phyloP scores from a whole-genome alignment of 148 eudicot species.

The Spergularia bocconei region DNA sequence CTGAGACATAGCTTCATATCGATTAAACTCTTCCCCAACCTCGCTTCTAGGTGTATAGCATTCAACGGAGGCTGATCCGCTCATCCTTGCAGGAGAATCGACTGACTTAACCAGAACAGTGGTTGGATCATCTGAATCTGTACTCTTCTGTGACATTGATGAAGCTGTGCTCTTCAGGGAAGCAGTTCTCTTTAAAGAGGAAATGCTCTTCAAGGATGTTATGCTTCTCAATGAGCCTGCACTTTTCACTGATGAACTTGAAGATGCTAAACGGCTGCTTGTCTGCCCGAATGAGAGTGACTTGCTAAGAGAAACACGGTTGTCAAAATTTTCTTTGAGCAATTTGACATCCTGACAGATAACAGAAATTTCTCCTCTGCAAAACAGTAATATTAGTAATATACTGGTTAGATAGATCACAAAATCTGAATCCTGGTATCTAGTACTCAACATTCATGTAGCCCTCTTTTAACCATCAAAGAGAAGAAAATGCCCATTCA shows the following conservation, averaged over 20 bases:
- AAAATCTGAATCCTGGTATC: neutral
- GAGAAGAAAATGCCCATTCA: no score
- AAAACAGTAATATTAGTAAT: neutral
- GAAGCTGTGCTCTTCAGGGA: slow-evolving; percentile 7
- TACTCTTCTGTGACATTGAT: neutral
- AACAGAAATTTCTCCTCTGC: slow-evolving; percentile 91
- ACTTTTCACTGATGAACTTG: slow-evolving; percentile 42
- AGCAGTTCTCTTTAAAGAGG: neutral
- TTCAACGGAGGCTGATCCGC: slow-evolving; percentile 18
- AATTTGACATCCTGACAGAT: slow-evolving; percentile 68
- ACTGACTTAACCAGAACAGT: slow-evolving; percentile 25
- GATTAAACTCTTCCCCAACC: slow-evolving; percentile 25
- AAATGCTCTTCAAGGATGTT: slow-evolving; percentile 2
- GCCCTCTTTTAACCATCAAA: no score
- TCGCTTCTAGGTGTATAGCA: slow-evolving; percentile 24
- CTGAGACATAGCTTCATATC: slow-evolving; percentile 11
- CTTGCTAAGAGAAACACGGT: slow-evolving; percentile 46
- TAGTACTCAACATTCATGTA: neutral
- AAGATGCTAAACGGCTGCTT: slow-evolving; percentile 52
- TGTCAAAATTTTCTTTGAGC: slow-evolving; percentile 67
- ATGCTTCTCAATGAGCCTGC: slow-evolving; percentile 12
- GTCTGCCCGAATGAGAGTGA: slow-evolving; percentile 53
- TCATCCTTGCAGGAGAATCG: slow-evolving; percentile 21
- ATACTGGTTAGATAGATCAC: neutral
- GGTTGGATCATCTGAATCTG: slow-evolving; percentile 15